Base-by-base conservation (phyloP, 179 eudicot genomes). In the Monotropa hypopitys region DNA sequence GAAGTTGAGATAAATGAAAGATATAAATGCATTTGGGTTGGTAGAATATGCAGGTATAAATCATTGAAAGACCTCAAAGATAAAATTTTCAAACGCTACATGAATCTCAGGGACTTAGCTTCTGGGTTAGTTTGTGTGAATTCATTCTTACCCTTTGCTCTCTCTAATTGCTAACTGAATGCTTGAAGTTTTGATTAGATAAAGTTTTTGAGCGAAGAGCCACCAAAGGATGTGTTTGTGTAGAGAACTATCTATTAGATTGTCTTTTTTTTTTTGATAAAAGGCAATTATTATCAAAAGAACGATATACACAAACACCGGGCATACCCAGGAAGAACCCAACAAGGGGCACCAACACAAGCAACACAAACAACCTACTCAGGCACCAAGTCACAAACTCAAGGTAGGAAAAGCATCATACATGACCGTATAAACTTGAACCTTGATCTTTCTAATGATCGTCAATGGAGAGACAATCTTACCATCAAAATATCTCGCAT, bases 21-120 rank as follows among this genome's bases (percentile, higher is more conserved):
- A 15, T 26, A 23, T 40, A 26, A 15, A 57, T 20, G 70, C 16
- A 16, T 45, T 10, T 26, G 20, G 26, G 15, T 43, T 10, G 1
- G 7, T 21, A 42, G 54, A 16, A 78, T 30, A 43, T 83, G 79
- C 90, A 95, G 98, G 91, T 83, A 95, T 78, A 95, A 95, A 77
- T 89, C 87, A 42, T 69, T 91, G 84, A 95, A 93, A 85, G 92
- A 93, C 82, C 85, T 86, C 75, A 90, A 84, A 86, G 93, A 90
- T 47, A 91, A 87, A 70, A 86, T 95, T 30, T 82, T 86, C 51
- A 81, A 84, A 40, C 93, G 93, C 79, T 87, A 82, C 76, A 23
- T 84, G 86, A 81, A 88, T 84, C 85, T 91, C 45, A 84, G 80
- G 84, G 95, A 95, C 63, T 35, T 91, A 82, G 89, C 96, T 87